Conservation (phyloP, 768 basidiomycete species). For the Daedaleopsis sinensis region DNA sequence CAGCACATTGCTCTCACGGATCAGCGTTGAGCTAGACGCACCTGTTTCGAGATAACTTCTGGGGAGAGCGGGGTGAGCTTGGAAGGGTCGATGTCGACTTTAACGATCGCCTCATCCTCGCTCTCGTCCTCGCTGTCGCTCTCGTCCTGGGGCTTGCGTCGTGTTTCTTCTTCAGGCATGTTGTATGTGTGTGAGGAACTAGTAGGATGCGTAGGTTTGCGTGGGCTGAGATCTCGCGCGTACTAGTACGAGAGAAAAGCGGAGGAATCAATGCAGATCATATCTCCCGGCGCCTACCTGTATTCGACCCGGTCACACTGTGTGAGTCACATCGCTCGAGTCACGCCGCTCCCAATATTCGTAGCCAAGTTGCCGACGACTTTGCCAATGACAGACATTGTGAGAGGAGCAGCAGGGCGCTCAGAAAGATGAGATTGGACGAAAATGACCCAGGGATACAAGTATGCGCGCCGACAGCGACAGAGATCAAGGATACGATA, state of each 20-base stretch:
- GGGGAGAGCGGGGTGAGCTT: constrained; percentile 88
- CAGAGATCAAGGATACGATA: constrained; percentile 25
- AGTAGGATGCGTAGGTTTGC: background rate
- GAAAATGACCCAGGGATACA: constrained; percentile 21
- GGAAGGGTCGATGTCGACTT: constrained; percentile 77
- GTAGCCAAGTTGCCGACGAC: no score
- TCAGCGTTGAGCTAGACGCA: constrained; percentile 36
- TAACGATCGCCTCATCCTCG: constrained; percentile 59
- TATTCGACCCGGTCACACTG: no score
- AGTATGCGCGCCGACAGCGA: constrained; percentile 23
- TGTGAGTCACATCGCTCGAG: no score
- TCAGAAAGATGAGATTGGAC: constrained; percentile 11
- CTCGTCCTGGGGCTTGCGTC: constrained; percentile 57
- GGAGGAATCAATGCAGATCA: background rate
- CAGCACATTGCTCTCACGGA: background rate
- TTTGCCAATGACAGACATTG: background rate
- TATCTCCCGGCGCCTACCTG: background rate
- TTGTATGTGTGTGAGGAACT: background rate
- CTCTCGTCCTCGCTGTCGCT: constrained; percentile 76
- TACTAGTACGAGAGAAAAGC: background rate
- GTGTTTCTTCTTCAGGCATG: constrained; percentile 74
- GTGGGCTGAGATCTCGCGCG: no score
- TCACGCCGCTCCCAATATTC: no score
- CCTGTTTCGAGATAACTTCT: constrained; percentile 91
- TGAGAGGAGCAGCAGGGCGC: background rate